Evolutionary conservation across 768 basidiomycete species (phyloP), one percentile per base, ranked within the genome.

Genomic region (Suillus occidentalis): DNA sequence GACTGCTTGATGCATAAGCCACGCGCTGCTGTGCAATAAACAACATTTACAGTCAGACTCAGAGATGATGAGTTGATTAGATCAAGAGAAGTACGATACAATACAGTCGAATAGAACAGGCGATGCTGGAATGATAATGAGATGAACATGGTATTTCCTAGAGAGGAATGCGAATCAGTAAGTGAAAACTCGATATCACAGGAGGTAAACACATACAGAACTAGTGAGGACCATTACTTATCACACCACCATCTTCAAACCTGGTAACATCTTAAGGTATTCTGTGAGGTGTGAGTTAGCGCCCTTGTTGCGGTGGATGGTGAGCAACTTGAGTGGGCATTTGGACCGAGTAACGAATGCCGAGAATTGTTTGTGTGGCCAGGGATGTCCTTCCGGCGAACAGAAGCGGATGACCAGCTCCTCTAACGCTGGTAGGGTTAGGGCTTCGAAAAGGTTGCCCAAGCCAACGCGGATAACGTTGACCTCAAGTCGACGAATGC

Each of bases 391-490:
- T 40, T 74, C 76, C 12, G 72, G 72, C 47, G 68, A 73, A 28
- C 73, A 76, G 52, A 77, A 76, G 31, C 72, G 74, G 7, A 76
- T 55, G 25, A 77, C 75, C 34, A 76, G 67, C 34, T 77, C 76
- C 22, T 76, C 72, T 31, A 76, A 70, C 13, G 67, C 69, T 14
- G 75, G 75, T 36, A 76, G 57, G 0, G 68, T 66, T 37, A 76
- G 66, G 0, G 65, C 65, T 42, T 34, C 40, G 2, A 76, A 71
- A 12, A 76, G 47, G 1, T 18, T 25, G 37, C 65, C 70, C 7
- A 76, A 67, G 34, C 73, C 72, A 4, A 69, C 70, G 14, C 70
- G 69, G 31, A 73, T 68, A 42, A 76, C 69, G 22, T 75, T 76
- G 57, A 77, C 67, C n/a, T 76, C 75, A 50, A 76, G 60, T 53